phyloP scores from a whole-genome alignment of 257 asterid genomes.

The Nicotiana sylvestris region DNA sequence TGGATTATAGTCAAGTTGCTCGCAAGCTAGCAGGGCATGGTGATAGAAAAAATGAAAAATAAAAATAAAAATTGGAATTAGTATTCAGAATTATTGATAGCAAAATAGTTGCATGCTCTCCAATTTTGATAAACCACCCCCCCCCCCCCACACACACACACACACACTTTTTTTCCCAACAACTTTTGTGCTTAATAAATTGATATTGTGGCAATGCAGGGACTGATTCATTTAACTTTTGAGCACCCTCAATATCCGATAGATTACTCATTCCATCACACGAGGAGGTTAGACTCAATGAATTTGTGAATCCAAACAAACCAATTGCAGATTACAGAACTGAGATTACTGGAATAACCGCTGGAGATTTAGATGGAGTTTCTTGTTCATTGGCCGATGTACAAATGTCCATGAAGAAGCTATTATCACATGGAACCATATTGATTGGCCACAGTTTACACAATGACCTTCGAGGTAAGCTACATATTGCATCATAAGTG shows the following conservation, averaged over 20 bases:
- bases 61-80: neutral
- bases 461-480: too few relatives aligned
- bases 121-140: neutral
- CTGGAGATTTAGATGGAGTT: constrained; percentile 73
- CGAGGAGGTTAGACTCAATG: constrained; percentile 73
- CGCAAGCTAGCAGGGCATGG: neutral
- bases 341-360: constrained; percentile 76
- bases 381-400: constrained; percentile 61
- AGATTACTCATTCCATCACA: neutral
- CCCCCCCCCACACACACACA: too few relatives aligned
- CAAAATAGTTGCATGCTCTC: too few relatives aligned
- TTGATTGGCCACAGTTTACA: too few relatives aligned
- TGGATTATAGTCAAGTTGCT: neutral
- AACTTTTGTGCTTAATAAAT: constrained; percentile 10
- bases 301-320: constrained; percentile 70
- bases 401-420: constrained; percentile 65
- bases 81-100: neutral
- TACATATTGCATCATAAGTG: too few relatives aligned
- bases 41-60: neutral
- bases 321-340: constrained; percentile 82
- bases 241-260: too few relatives aligned
- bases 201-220: constrained; percentile 53
- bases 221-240: too few relatives aligned
- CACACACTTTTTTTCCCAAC: neutral
- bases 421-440: constrained; percentile 34